Conservation (phyloP, 352 stramenopile genomes). For the Globisporangium cederbergense region DNA sequence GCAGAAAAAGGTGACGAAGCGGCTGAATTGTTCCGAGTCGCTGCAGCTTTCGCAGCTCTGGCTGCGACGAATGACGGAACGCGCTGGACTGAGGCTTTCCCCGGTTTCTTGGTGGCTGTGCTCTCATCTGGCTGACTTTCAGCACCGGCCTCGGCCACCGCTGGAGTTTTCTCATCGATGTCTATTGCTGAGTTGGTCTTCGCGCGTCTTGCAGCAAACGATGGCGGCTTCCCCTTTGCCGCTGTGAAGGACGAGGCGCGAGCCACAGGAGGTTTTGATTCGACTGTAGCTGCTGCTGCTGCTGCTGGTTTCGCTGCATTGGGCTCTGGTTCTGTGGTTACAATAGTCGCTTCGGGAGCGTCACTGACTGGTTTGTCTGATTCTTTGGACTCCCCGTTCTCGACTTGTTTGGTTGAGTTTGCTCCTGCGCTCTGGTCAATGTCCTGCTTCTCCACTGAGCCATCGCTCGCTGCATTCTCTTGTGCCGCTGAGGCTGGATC, state of each 20-base stretch:
- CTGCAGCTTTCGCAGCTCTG: conserved; percentile 22
- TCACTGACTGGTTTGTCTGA: no score
- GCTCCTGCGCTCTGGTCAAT: not conserved
- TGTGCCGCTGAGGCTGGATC: not conserved
- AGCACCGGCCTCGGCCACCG: not conserved
- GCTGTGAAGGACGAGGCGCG: conserved; percentile 25
- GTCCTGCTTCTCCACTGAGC: not conserved
- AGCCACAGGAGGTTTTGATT: conserved; percentile 5
- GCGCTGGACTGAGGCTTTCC: conserved; percentile 6
- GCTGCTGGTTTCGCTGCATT: not conserved
- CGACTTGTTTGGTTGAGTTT: not conserved
- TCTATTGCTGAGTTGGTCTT: conserved; percentile 18
- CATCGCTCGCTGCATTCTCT: not conserved
- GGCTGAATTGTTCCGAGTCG: not conserved
- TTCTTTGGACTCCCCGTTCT: not conserved
- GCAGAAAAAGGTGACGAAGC: not conserved
- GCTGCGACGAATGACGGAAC: conserved; percentile 30
- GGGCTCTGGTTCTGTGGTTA: not conserved
- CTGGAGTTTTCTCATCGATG: not conserved
- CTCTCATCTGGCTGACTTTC: conserved; percentile 9
- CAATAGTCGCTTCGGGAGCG: not conserved
- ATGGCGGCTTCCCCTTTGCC: conserved; percentile 12
- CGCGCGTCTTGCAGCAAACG: conserved; percentile 17
- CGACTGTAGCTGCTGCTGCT: not conserved
- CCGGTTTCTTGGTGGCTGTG: conserved; percentile 8